Conservation (phyloP, 345 rosid species). For the Crucihimalaya himalaica region DNA sequence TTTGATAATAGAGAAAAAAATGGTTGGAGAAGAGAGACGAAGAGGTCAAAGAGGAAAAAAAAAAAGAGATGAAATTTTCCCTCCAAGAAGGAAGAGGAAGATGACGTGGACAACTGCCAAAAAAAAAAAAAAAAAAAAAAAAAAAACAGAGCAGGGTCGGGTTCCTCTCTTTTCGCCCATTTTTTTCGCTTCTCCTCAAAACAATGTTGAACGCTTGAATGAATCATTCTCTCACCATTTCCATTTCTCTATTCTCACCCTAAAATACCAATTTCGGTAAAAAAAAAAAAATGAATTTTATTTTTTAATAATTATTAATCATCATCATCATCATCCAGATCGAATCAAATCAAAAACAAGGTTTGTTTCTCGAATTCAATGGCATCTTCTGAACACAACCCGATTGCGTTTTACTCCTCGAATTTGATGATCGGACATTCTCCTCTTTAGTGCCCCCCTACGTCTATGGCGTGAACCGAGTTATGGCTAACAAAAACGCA, state of each 20-base stretch:
- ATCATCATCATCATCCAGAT: not conserved
- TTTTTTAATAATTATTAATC: not conserved
- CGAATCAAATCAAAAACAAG: not conserved
- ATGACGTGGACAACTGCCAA: slow-evolving; percentile 53
- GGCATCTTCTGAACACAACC: slow-evolving; percentile 2
- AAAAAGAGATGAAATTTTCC: slow-evolving; percentile 21
- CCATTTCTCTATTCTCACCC: slow-evolving; percentile 14
- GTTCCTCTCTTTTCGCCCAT: slow-evolving; percentile 39
- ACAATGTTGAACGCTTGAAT: slow-evolving; percentile 27
- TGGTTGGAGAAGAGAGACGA: not conserved
- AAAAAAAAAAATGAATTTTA: not conserved
- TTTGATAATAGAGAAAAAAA: no score
- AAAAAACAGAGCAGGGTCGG: not conserved
- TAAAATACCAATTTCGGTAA: not conserved
- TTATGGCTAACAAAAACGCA: slow-evolving; percentile 54
- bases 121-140: not conserved
- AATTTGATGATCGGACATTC: slow-evolving; percentile 24
- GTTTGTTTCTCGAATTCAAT: not conserved
- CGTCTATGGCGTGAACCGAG: slow-evolving; percentile 34
- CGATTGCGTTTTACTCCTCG: slow-evolving; percentile 9
- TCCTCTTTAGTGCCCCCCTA: not conserved
- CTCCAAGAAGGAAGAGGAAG: slow-evolving; percentile 36
- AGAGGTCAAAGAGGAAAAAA: not conserved
- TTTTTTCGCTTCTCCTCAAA: slow-evolving; percentile 23
- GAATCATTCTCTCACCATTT: slow-evolving; percentile 5